Percentiles rank a stretch among this genome's conserved stretches.
These are phyloP conservation scores for Colletotrichum phormii DNA, from an alignment of 2,329 filamentous ascomycete species.

Conservation along the genomic window DNA sequence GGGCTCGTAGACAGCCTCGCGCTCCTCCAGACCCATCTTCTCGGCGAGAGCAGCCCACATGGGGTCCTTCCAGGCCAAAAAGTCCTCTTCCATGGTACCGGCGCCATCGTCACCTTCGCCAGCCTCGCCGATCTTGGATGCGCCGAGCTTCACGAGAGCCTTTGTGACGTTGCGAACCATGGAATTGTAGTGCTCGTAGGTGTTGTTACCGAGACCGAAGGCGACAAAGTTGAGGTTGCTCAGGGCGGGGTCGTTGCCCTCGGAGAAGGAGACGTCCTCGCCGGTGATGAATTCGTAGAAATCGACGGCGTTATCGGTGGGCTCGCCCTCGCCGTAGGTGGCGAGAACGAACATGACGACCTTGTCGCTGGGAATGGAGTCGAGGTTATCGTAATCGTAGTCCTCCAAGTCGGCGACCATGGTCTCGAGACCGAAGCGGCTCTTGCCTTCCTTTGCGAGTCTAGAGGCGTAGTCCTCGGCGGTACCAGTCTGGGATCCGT, in stretches of 20 bases:
- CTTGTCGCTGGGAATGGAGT: conserved; percentile 89
- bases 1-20: conserved; percentile 95
- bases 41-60: conserved; percentile 93
- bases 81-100: conserved; percentile 99
- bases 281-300: conserved; percentile 96
- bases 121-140: conserved; percentile 83
- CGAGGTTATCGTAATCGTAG: conserved; percentile 95
- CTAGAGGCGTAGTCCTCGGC: conserved; percentile 98
- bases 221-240: conserved; percentile 90
- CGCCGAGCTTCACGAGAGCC: conserved; percentile 84
- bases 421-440: conserved; percentile 93
- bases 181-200: conserved; percentile 98
- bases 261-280: conserved; percentile 85
- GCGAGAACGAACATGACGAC: conserved; percentile 94
- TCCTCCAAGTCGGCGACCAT: conserved; percentile 99
- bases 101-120: conserved; percentile 98
- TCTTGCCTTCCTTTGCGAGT: conserved; percentile 96
- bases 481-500: conserved; percentile 97
- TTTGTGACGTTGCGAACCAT: conserved; percentile 95
- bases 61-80: conserved; percentile 98
- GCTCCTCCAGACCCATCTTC: conserved; percentile 91
- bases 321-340: conserved; percentile 98
- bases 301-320: conserved; percentile 97
- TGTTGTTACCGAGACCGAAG: conserved; percentile 98
- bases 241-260: conserved; percentile 79